A percentile compares a stretch with the other conserved stretches of the same genome.
phyloP scores from a whole-genome alignment of 1,284 basidiomycete species.

The Rhodotorula sp. region DNA sequence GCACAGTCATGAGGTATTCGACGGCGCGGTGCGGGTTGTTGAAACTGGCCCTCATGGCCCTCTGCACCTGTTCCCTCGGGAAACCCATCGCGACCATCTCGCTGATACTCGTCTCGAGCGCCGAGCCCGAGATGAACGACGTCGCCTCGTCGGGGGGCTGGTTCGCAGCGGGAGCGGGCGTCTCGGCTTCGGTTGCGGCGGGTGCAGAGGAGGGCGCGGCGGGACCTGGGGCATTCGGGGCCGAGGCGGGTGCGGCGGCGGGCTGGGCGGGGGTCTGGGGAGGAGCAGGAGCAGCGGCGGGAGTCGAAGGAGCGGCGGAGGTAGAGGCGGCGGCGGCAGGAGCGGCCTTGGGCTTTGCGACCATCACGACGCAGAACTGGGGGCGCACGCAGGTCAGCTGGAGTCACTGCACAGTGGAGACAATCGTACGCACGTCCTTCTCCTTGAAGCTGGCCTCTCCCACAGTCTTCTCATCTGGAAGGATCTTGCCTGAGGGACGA shows the following conservation, averaged over 20 bases:
- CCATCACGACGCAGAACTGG: conserved; percentile 92
- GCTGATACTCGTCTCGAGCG: conserved; percentile 69
- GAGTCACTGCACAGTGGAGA: too few relatives aligned
- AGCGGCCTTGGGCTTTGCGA: conserved; percentile 73
- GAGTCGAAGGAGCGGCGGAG: conserved; percentile 45
- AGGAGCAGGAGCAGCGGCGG: conserved; percentile 46
- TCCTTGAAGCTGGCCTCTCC: conserved; percentile 91
- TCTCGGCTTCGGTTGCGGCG: conserved; percentile 50
- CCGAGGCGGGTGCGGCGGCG: conserved; percentile 47
- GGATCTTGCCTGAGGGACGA: conserved; percentile 72
- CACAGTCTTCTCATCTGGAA: conserved; percentile 83
- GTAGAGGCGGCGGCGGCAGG: conserved; percentile 43
- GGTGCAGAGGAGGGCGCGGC: conserved; percentile 50
- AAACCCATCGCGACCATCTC: conserved; percentile 97
- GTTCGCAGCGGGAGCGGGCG: conserved; percentile 34
- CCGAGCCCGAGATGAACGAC: conserved; percentile 63
- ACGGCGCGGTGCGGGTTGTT: conserved; percentile 98
- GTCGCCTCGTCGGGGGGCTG: conserved; percentile 39
- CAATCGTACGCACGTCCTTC: conserved; percentile 62
- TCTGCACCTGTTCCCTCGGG: conserved; percentile 75
- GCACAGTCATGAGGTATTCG: conserved; percentile 91
- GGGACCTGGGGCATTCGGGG: conserved; percentile 47
- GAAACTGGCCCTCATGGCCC: conserved; percentile 87
- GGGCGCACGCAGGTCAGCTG: neutral
- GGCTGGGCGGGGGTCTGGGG: conserved; percentile 49